These are phyloP conservation scores for Waltergamsia citrina DNA, from an alignment of 2,329 filamentous ascomycete genomes.

Conservation along the genomic window DNA sequence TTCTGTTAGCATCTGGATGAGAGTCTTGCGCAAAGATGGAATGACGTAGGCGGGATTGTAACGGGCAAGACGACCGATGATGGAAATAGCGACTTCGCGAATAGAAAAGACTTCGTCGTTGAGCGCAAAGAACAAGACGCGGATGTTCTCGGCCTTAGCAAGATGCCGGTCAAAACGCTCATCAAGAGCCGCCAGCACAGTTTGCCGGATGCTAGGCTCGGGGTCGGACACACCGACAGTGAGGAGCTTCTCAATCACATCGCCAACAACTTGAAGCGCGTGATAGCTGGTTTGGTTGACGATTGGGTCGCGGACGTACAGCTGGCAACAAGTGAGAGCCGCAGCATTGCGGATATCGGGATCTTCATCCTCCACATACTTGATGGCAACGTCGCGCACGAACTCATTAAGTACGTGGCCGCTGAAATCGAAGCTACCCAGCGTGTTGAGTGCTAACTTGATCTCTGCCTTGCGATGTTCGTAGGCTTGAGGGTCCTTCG, in stretches of 20 bases:
- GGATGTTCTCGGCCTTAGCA: conserved; percentile 95
- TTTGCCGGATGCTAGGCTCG: conserved; percentile 79
- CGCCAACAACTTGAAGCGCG: conserved; percentile 91
- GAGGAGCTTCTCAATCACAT: conserved; percentile 93
- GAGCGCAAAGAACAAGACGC: conserved; percentile 87
- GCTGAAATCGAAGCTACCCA: conserved; percentile 96
- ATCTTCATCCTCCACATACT: conserved; percentile 95
- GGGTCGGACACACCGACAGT: conserved; percentile 92
- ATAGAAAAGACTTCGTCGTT: conserved; percentile 94
- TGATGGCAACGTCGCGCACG: conserved; percentile 93
- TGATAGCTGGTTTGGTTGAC: conserved; percentile 97
- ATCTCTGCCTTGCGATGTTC: conserved; percentile 79
- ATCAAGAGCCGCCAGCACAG: conserved; percentile 82
- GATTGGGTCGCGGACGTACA: conserved; percentile 94
- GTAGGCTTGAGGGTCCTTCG: conserved; percentile 72
- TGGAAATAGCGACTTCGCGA: conserved; percentile 87
- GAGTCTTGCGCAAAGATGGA: conserved; percentile 84
- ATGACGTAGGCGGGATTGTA: conserved; percentile 97
- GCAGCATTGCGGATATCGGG: conserved; percentile 88
- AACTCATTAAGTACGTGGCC: conserved; percentile 96
- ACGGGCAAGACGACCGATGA: conserved; percentile 84
- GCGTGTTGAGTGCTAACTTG: conserved; percentile 83
- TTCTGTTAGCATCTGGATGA: conserved; percentile 93
- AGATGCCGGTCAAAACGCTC: conserved; percentile 91
- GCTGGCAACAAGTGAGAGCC: conserved; percentile 91